Base-by-base conservation (phyloP, 352 stramenopile genomes). In the Pythium oligandrum region DNA sequence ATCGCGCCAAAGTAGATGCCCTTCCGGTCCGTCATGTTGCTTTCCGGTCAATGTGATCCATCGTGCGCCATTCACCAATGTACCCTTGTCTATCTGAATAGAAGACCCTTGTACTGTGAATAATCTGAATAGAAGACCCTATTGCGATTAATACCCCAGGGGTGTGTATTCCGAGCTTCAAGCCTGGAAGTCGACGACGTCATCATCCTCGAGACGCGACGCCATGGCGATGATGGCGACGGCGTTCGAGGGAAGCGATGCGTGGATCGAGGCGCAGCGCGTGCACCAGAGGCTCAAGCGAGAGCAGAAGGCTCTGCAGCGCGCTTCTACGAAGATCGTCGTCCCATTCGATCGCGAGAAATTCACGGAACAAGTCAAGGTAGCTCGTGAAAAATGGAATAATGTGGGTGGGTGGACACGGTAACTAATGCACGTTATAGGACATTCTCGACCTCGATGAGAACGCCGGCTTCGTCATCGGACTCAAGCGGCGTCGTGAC, bases 1-100 rank as follows among this genome's bases (percentile, higher is more conserved):
- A 94, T 89, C 54, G 80, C 62, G 43, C 83, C 83, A 61, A 87
- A 94, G 79, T 83, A 90, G 66, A 94, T 94, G 63, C 72, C 74
- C 64, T 82, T 79, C 40, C 81, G 83, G 62, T 91, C 79, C 48
- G 58, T 56, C 79, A 91, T 90, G 31, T 1, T 55, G 37, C 38
- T 48, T 10, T 34, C 4, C 30, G 39, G 31, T 51, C 17, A 26
- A 26, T 26, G 17, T 26, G 17, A 26, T 26, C 17, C 17, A 26
- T 26, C 17, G 17, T 26, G 17, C 17, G 17, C 17, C 17, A 26
- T 26, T 26, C 17, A 26, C 0, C 17, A 26, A 26, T 26, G 17
- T 26, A 26, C 17, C 17, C 17, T 26, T 26, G 17, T 26, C 0
- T 26, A 26, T 26, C 17, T 26, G 17, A 26, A 26, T 26, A 26